Evolutionary conservation across 78 protist species (phyloP), one percentile per base, ranked within the genome.

Genomic region (Dictyostelium discoideum): DNA sequence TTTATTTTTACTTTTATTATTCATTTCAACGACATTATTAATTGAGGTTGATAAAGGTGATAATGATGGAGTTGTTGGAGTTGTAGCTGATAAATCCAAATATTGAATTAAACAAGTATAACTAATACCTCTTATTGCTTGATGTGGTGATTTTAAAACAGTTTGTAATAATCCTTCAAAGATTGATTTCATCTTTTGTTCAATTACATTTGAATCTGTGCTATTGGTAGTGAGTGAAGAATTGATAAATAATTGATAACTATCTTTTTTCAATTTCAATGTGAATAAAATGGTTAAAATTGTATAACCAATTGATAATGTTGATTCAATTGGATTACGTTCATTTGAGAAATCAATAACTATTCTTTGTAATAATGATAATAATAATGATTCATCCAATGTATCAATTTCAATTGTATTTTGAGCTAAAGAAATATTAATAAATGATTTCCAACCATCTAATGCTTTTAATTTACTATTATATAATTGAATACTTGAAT

Each of bases 91-190:
- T 32, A 84, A 22, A 37, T 54, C 54, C 39, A 90, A 69, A 73
- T 90, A 90, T 46, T 90, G 74, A 50, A 67, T 73, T 13, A 90
- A 48, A 50, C 86, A 82, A 48, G 69, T 90, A 46, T 90, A 90
- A 3, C 84, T 86, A 18, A 90, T 81, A 72, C 95, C 95, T 54
- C 95, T 80, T n/a, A 90, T 90, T n/a, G 83, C 37, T 37, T 90
- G 88, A n/a, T 82, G 79, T 48, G 88, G 83, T 37, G 95, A 90
- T 72, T 73, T 80, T 22, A 90, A 72, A 3, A 90, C 88, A 1
- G 95, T 82, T 63, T 44, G 72, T 9, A 90, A 10, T 10, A 90
- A 37, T 0, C 76, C 88, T 16, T 90, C 95, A n/a, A 90, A 90
- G 20, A 90, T 90, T 32, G 73, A 86, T 39, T 90, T 90, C 24